These are phyloP conservation scores for Botrytis tulipae DNA, from an alignment of 2,329 filamentous ascomycete species.

Conservation along the genomic window DNA sequence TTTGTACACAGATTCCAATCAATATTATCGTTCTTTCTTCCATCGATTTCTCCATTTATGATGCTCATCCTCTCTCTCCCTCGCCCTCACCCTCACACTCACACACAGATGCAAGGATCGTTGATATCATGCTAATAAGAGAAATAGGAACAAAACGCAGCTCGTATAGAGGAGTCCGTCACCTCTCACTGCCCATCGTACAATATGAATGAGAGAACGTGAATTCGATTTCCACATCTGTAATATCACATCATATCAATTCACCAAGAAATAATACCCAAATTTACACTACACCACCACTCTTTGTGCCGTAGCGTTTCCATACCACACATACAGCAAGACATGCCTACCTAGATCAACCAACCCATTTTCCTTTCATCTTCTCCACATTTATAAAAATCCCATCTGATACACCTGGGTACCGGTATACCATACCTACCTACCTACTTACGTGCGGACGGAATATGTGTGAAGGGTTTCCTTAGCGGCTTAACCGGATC, in stretches of 20 bases:
- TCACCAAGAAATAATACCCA: no score
- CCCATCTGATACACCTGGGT: neutral
- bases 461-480: neutral
- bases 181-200: neutral
- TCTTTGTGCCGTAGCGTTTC: neutral
- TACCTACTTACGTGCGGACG: neutral
- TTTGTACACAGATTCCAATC: neutral
- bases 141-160: neutral
- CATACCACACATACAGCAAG: neutral
- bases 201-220: neutral
- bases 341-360: neutral
- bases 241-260: no score
- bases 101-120: neutral
- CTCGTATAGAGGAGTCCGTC: neutral
- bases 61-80: no score
- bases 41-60: neutral
- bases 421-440: neutral
- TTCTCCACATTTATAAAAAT: neutral
- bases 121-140: neutral
- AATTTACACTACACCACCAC: neutral
- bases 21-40: neutral
- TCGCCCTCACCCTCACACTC: neutral
- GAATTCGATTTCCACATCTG: neutral
- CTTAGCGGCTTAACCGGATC: neutral
- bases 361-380: neutral